phyloP scores from a whole-genome alignment of 306 rosid species.

The Fagus crenata region DNA sequence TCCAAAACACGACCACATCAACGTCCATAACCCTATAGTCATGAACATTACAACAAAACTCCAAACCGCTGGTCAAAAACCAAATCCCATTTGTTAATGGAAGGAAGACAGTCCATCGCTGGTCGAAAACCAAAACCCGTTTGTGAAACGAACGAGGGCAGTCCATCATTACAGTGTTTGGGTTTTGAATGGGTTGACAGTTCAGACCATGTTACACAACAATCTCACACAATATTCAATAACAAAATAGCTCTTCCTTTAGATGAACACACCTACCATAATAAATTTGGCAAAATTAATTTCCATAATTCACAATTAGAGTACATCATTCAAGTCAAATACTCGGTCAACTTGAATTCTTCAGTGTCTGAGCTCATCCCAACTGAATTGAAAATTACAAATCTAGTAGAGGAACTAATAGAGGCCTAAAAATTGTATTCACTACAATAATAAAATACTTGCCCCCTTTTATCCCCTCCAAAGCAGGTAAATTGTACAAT shows the following conservation, averaged over 20 bases:
- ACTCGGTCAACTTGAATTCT: neutral
- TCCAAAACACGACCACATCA: no score
- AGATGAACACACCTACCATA: neutral
- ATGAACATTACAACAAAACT: no score
- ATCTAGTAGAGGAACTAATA: constrained; percentile 16
- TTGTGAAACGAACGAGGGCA: no score
- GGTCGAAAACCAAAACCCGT: no score
- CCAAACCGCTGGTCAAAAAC: no score
- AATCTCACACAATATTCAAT: no score
- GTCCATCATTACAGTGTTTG: no score
- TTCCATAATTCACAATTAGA: neutral
- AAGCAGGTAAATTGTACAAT: constrained; percentile 15
- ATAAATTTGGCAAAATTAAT: neutral
- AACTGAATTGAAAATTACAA: constrained; percentile 24
- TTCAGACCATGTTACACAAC: no score
- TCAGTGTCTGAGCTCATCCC: constrained; percentile 4
- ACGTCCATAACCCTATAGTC: no score
- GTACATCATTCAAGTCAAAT: constrained; percentile 12
- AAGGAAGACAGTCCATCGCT: no score
- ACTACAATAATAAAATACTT: constrained; percentile 13
- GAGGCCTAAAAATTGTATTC: neutral
- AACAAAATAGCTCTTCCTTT: neutral
- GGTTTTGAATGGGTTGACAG: no score
- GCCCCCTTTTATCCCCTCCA: constrained; percentile 29
- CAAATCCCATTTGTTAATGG: no score